These are phyloP conservation scores for Hirschfeldia incana DNA, from an alignment of 345 rosid species.

Conservation along the genomic window DNA sequence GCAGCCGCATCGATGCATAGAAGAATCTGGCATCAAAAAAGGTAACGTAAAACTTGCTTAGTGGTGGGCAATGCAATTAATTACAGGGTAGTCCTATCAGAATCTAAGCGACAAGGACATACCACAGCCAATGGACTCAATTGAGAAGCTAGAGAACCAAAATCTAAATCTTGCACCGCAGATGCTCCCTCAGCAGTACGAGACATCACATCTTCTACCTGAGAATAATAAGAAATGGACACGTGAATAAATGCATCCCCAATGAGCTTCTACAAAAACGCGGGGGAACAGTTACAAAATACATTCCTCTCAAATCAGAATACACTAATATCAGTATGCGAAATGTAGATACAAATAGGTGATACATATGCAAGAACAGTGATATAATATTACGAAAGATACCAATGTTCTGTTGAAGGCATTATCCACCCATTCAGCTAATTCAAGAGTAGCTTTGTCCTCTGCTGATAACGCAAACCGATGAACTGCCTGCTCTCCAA, in stretches of 20 bases:
- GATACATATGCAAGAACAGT: constrained; percentile 20
- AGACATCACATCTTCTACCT: constrained; percentile 87
- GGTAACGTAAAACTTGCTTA: constrained; percentile 29
- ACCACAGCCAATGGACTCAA: constrained; percentile 90
- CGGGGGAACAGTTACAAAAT: constrained; percentile 1
- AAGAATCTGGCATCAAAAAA: constrained; percentile 64
- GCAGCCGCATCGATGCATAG: constrained; percentile 93
- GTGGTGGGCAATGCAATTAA: constrained; percentile 14
- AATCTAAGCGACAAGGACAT: constrained; percentile 40
- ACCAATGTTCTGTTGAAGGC: constrained; percentile 75
- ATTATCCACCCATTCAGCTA: constrained; percentile 93
- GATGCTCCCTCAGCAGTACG: constrained; percentile 77
- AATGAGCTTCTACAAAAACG: not conserved
- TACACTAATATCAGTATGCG: not conserved
- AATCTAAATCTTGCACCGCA: constrained; percentile 72
- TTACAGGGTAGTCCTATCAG: constrained; percentile 11
- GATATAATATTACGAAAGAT: constrained; percentile 39
- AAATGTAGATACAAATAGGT: constrained; percentile 3
- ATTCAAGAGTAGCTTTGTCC: constrained; percentile 94
- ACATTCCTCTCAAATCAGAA: constrained; percentile 16
- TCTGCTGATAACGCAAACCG: constrained; percentile 92
- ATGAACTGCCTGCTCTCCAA: constrained; percentile 93
- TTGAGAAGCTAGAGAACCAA: constrained; percentile 65
- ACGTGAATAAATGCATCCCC: constrained; percentile 4
- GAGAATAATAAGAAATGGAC: constrained; percentile 29